phyloP scores from a whole-genome alignment of 2,329 filamentous ascomycete species.

The Emericellopsis cladophorae region DNA sequence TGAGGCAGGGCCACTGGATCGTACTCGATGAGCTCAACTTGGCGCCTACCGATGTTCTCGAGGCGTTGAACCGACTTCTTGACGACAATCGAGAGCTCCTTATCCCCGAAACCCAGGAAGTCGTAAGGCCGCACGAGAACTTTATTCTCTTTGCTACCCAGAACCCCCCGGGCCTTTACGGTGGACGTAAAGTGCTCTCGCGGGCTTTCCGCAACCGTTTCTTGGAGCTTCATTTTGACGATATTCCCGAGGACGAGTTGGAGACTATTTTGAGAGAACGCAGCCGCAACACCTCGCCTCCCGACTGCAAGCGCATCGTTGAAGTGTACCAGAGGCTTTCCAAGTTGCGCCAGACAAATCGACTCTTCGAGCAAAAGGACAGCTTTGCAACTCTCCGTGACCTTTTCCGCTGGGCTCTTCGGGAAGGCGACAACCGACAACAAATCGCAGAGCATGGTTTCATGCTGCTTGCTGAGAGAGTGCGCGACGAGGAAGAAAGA shows the following conservation, averaged over 20 bases:
- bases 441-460: conserved; percentile 87
- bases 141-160: conserved; percentile 99
- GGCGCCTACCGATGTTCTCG: conserved; percentile 90
- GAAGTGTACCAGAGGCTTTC: conserved; percentile 90
- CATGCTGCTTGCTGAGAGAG: conserved; percentile 90
- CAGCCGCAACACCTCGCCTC: conserved; percentile 75
- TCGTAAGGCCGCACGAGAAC: conserved; percentile 81
- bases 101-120: conserved; percentile 91
- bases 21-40: conserved; percentile 95
- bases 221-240: conserved; percentile 91
- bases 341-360: conserved; percentile 73
- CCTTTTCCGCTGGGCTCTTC: conserved; percentile 86
- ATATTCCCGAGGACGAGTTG: conserved; percentile 90
- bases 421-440: conserved; percentile 73
- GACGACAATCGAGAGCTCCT: conserved; percentile 95
- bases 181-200: conserved; percentile 84
- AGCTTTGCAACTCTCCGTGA: conserved; percentile 95
- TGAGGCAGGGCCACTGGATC: conserved; percentile 93
- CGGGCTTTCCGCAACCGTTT: conserved; percentile 95
- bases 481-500: conserved; percentile 82
- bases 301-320: conserved; percentile 84
- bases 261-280: conserved; percentile 83
- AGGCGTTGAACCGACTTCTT: conserved; percentile 86
- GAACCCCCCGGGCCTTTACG: conserved; percentile 91
- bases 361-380: conserved; percentile 93